Base-by-base conservation (phyloP, 2,329 filamentous ascomycete species). In the Stagonosporopsis cucurbitacearum region DNA sequence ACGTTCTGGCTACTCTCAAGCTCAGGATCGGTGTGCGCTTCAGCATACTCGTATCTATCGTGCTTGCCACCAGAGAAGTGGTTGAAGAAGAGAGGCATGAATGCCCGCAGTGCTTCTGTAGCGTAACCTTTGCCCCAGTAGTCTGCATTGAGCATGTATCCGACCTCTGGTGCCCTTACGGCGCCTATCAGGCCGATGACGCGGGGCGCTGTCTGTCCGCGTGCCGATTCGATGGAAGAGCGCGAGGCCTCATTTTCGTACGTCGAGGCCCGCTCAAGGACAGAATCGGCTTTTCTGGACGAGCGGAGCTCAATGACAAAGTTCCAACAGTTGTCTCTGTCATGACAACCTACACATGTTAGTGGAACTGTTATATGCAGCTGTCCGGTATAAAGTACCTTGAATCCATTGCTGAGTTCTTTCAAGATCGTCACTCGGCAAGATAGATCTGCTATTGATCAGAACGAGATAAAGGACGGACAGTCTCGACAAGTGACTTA, bases 1-100 rank as follows among this genome's bases (percentile, higher is more conserved):
- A 90, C 82, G 3, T 78, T 78, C 54, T 81, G 80, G 62, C 87
- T 89, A 3, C 75, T 77, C 7, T 56, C 51, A 63, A 90, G 88
- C 12, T 70, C 67, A 0, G 69, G 69, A 33, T 82, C 78, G 9
- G 83, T 82, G 6, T 83, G 69, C 1, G 82, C 78, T 58, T 78
- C 75, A 19, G 78, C 63, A 50, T 74, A 72, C 54, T 76, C 75
- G 50, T 67, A 74, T 23, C 56, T 53, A n/a, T 54, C 54, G n/a
- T 54, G 23, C 12, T 61, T 52, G 12, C 71, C 70, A 9, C 70
- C 69, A 1, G 66, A 64, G 33, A 71, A 75, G 40, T 74, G 71
- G 12, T 73, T 66, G 39, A 77, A 80, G 66, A 77, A 77, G 6
- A 75, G 63, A 1, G 74, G 71, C 54, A 79, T 69, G 52, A 79